A percentile compares a stretch with the other conserved stretches of the same genome.
phyloP scores from a whole-genome alignment of 2,329 filamentous ascomycete species.

The Emmonsiellopsis sp. region DNA sequence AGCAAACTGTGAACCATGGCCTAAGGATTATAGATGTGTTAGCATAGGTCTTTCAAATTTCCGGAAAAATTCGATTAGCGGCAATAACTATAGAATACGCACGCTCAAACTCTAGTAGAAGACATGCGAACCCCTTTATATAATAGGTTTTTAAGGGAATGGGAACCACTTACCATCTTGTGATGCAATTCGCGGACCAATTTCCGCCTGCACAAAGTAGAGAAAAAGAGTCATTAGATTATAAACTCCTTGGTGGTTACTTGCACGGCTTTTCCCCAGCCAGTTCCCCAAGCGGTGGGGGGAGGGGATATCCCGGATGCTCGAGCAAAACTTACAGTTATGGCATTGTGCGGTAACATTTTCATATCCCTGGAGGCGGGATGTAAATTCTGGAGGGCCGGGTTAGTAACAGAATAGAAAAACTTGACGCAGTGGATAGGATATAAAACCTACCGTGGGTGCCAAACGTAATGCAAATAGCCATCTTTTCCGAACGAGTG shows the following conservation, averaged over 20 bases:
- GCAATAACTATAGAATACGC: too few relatives aligned
- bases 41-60: neutral
- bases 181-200: slow-evolving; percentile 25
- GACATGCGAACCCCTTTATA: neutral
- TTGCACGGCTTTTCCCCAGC: neutral
- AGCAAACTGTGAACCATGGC: slow-evolving; percentile 29
- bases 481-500: slow-evolving; percentile 10
- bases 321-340: slow-evolving; percentile 18
- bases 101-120: too few relatives aligned
- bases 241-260: neutral
- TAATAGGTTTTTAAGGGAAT: neutral
- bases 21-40: slow-evolving; percentile 3
- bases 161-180: slow-evolving; percentile 17
- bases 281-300: neutral
- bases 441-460: slow-evolving; percentile 14
- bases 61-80: neutral
- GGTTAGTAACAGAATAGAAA: neutral
- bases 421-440: neutral
- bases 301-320: neutral
- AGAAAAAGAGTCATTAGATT: neutral
- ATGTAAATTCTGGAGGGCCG: slow-evolving; percentile 21
- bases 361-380: slow-evolving; percentile 24
- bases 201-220: slow-evolving; percentile 19
- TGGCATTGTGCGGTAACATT: slow-evolving; percentile 27
- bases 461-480: slow-evolving; percentile 21